Evolutionary conservation across 2,329 filamentous ascomycete genomes (phyloP).

Genomic region (Colletotrichum endophyticum): DNA sequence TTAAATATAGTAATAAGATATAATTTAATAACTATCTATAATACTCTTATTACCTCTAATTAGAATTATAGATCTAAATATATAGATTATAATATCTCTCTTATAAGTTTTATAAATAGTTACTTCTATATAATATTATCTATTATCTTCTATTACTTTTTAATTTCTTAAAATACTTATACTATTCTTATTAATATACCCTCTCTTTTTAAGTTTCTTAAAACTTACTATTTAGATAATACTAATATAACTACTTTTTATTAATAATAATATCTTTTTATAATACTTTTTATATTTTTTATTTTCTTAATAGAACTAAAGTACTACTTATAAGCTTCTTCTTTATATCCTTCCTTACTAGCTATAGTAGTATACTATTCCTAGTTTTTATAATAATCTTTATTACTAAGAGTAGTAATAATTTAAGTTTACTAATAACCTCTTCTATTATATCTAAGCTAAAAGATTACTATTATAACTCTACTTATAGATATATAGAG

Average conservation of each 20-base stretch:
- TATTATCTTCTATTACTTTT: background rate
- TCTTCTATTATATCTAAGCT: background rate
- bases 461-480: no score
- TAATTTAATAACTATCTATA: background rate
- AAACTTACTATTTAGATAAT: background rate
- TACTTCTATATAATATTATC: background rate
- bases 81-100: background rate
- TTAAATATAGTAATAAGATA: background rate
- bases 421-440: background rate
- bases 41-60: background rate
- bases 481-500: background rate
- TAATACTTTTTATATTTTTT: rapidly evolving
- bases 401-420: background rate
- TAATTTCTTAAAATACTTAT: background rate
- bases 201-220: background rate
- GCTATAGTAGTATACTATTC: background rate
- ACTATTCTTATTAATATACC: no score
- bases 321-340: background rate
- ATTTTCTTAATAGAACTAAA: background rate
- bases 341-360: background rate
- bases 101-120: background rate
- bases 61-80: background rate
- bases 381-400: background rate
- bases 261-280: background rate
- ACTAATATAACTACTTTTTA: no score